These are phyloP conservation scores for Serpula lacrymans DNA, from an alignment of 768 basidiomycete species.

Conservation along the genomic window DNA sequence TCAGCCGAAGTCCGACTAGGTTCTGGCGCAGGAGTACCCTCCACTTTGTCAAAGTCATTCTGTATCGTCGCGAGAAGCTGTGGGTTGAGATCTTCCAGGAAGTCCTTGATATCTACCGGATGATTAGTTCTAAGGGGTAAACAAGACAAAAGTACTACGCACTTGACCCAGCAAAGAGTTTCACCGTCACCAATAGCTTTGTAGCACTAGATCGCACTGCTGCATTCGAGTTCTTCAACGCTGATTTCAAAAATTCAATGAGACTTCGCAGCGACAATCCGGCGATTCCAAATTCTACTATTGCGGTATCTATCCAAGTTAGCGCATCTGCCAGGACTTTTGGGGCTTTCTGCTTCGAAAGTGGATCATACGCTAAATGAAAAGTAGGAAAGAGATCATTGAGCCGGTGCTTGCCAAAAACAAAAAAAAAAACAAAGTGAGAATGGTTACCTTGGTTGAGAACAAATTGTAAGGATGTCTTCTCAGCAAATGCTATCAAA, in stretches of 20 bases:
- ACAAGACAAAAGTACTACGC: conserved; percentile 17
- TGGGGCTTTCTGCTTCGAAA: conserved; percentile 94
- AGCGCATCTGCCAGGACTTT: conserved; percentile 93
- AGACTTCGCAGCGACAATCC: conserved; percentile 80
- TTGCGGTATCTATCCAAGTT: conserved; percentile 80
- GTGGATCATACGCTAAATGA: conserved; percentile 79
- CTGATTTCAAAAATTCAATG: conserved; percentile 87
- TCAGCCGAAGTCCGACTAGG: conserved; percentile 79
- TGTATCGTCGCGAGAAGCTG: conserved; percentile 89
- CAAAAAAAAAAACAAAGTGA: conserved; percentile 15
- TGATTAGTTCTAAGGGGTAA: background rate
- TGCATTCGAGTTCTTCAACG: conserved; percentile 91
- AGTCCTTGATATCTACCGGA: conserved; percentile 76
- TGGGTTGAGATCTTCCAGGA: conserved; percentile 92
- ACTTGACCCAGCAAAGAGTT: conserved; percentile 90
- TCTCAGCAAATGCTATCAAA: conserved; percentile 81
- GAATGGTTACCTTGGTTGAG: conserved; percentile 91
- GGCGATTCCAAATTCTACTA: conserved; percentile 88
- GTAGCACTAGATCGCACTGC: conserved; percentile 92
- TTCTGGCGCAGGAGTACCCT: conserved; percentile 71
- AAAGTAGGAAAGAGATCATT: background rate
- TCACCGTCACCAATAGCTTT: conserved; percentile 86
- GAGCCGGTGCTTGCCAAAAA: background rate
- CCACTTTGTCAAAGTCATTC: conserved; percentile 89
- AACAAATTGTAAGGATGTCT: conserved; percentile 91